Conservation (phyloP, 768 basidiomycete genomes). For the Cantharellus anzutake region DNA sequence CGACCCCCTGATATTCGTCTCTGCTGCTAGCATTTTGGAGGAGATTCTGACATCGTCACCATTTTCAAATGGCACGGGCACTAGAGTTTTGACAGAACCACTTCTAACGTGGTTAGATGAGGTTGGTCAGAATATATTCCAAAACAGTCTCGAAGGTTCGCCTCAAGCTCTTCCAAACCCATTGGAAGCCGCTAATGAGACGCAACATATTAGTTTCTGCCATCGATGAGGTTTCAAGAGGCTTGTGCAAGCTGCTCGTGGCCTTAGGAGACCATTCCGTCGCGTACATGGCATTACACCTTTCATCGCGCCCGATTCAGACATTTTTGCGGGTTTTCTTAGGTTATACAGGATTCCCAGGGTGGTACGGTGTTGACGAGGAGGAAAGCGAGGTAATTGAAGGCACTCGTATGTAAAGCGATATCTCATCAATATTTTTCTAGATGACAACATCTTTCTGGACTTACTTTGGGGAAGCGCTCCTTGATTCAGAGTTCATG, state of each 20-base stretch:
- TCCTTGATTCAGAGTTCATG: constrained; percentile 18
- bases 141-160: constrained; percentile 21
- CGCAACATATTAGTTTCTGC: neutral
- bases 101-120: constrained; percentile 59
- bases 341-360: constrained; percentile 51
- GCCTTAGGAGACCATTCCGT: constrained; percentile 79
- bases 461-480: constrained; percentile 76
- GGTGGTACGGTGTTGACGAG: constrained; percentile 67
- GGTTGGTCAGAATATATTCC: constrained; percentile 31
- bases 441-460: constrained; percentile 66
- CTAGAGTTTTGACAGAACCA: constrained; percentile 62
- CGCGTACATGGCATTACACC: constrained; percentile 49
- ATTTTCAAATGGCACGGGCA: constrained; percentile 48
- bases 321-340: constrained; percentile 52
- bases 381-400: constrained; percentile 49
- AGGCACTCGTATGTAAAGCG: neutral
- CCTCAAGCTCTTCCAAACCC: constrained; percentile 7
- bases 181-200: constrained; percentile 6
- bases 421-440: neutral
- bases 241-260: constrained; percentile 60
- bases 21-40: constrained; percentile 51
- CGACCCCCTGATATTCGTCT: constrained; percentile 33
- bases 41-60: constrained; percentile 63
- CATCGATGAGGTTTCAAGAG: constrained; percentile 33
- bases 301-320: constrained; percentile 35